Base-by-base conservation (phyloP, 768 basidiomycete genomes). In the Paxillus rubicundulus region DNA sequence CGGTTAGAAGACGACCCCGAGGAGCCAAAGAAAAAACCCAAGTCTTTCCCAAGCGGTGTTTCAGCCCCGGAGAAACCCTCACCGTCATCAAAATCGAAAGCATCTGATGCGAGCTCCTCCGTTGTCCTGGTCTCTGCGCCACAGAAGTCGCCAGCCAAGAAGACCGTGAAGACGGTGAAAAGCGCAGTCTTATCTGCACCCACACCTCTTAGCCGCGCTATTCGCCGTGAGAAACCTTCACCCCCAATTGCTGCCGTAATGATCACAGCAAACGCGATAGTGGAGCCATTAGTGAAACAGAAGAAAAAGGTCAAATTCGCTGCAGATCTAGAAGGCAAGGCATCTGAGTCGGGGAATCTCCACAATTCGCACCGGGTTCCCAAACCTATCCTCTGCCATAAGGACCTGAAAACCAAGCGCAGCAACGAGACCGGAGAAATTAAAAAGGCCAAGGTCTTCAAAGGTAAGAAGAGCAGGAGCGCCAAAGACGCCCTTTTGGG, bases 361-460 rank as follows among this genome's bases (percentile, higher is more conserved):
- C 42, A 54, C 24, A 49, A 53, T n/a, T 45, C 57, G 14, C 34
- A 52, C 9, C 45, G 40, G 49, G 18, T 46, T 33, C 36, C 50
- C 4, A 55, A 51, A 40, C 52, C 57, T 14, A 48, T 55, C 1
- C 45, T 78, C 46, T 74, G 70, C 8, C 72, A 63, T 43, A 72
- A 76, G 16, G 81, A 82, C 54, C 59, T 80, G 57, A 84, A 84
- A 70, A 72, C 76, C 64, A 85, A 85, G 63, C 73, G 75, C 49
- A 66, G 65, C 18, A 67, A 62, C 1, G 70, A 65, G 33, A 66
- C 70, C 43, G 74, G 74, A 3, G 80, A 80, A 66, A 84, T 79
- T 73, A 87, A 87, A 70, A 86, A 84, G 68, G 76, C 71, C 47
- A 75, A 70, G 55, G 53, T 72, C 9, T 51, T 69, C 37, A 65